A percentile compares a stretch with the other conserved stretches of the same genome.
These are phyloP conservation scores for Ormosia emarginata DNA, from an alignment of 306 rosid species.

Conservation along the genomic window DNA sequence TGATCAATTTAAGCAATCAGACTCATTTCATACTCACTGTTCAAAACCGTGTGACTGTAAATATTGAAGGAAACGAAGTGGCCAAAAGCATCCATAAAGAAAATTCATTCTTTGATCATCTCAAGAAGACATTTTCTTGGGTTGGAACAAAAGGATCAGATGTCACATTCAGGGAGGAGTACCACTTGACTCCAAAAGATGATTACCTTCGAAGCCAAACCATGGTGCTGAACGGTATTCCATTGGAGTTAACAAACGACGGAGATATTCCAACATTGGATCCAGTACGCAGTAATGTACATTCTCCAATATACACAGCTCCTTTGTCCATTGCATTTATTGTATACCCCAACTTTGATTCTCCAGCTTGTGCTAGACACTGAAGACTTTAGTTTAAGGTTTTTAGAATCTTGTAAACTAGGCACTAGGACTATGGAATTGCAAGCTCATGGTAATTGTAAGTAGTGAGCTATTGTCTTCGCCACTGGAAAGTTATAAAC, in stretches of 20 bases:
- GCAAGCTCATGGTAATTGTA: conserved; percentile 45
- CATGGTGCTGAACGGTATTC: conserved; percentile 73
- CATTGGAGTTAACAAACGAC: conserved; percentile 54
- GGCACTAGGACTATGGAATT: not conserved
- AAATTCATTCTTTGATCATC: conserved; percentile 30
- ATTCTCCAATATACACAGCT: conserved; percentile 42
- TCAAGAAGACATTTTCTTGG: conserved; percentile 80
- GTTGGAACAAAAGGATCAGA: conserved; percentile 72
- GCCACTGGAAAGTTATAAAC: not conserved
- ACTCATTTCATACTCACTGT: conserved; percentile 50
- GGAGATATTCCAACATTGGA: conserved; percentile 63
- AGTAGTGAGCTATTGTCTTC: conserved; percentile 34
- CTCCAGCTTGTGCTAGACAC: conserved; percentile 36
- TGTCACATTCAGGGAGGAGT: conserved; percentile 70
- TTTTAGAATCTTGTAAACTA: conserved; percentile 2
- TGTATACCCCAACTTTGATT: conserved; percentile 51
- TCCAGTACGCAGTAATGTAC: conserved; percentile 45
- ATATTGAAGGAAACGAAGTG: conserved; percentile 1
- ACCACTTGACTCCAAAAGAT: conserved; percentile 68
- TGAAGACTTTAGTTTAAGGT: conserved; percentile 15
- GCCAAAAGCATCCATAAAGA: conserved; percentile 27
- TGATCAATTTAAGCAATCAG: conserved; percentile 80
- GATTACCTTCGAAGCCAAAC: conserved; percentile 61
- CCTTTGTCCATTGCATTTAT: conserved; percentile 54
- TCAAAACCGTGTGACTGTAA: conserved; percentile 29